phyloP scores from a whole-genome alignment of 2,329 filamentous ascomycete genomes.

The Atkinsonella texensis region DNA sequence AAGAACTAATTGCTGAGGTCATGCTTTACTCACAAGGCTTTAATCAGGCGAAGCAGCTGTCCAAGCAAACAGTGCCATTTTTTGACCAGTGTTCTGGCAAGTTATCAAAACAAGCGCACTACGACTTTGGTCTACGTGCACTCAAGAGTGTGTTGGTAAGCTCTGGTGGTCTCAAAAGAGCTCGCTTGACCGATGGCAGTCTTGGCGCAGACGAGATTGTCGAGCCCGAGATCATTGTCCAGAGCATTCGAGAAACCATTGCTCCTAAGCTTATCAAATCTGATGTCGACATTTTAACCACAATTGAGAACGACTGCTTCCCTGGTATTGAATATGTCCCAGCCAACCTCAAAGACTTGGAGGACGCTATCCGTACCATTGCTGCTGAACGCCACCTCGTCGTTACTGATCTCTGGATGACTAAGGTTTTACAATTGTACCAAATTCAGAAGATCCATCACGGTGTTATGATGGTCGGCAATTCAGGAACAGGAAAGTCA shows the following conservation, averaged over 20 bases:
- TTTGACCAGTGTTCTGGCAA: slow-evolving; percentile 78
- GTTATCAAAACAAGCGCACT: slow-evolving; percentile 94
- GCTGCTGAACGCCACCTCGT: slow-evolving; percentile 79
- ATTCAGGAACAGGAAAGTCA: slow-evolving; percentile 95
- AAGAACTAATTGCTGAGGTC: slow-evolving; percentile 97
- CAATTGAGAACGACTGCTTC: slow-evolving; percentile 77
- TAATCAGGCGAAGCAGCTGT: slow-evolving; percentile 86
- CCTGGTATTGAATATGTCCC: slow-evolving; percentile 88
- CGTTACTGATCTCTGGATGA: slow-evolving; percentile 91
- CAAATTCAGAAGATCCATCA: slow-evolving; percentile 98
- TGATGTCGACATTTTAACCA: slow-evolving; percentile 79
- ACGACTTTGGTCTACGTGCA: slow-evolving; percentile 95
- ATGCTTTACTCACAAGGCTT: slow-evolving; percentile 99
- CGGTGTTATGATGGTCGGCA: slow-evolving; percentile 99
- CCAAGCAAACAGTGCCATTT: slow-evolving; percentile 94
- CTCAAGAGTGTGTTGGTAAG: slow-evolving; percentile 97
- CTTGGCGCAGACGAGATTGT: slow-evolving; percentile 59
- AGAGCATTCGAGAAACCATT: slow-evolving; percentile 96
- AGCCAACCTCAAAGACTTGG: slow-evolving; percentile 68
- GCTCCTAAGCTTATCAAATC: slow-evolving; percentile 90
- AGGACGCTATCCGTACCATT: slow-evolving; percentile 68
- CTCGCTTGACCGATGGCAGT: slow-evolving; percentile 50
- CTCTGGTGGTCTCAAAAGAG: slow-evolving; percentile 89
- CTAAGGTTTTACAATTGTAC: slow-evolving; percentile 90
- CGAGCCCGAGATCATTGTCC: slow-evolving; percentile 95